Evolutionary conservation across 306 rosid species (phyloP), one percentile per base, ranked within the genome.

Genomic region (Hippophae tibetana): DNA sequence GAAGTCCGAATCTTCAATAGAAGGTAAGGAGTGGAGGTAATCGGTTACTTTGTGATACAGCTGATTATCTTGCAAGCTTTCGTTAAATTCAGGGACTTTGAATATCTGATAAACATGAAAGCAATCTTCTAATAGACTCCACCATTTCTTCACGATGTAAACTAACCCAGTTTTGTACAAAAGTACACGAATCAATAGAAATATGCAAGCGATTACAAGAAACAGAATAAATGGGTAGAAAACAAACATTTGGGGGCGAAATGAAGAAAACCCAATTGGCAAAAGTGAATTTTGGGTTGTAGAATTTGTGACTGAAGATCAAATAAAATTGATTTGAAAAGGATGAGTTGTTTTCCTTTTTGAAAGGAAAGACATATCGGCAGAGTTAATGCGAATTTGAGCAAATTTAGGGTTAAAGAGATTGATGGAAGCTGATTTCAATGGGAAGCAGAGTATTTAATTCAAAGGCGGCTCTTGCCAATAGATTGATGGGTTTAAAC

Each of bases 1-100:
- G 80, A 51, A 82, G 2, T 93, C 97, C 5, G 97, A 82, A 7
- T 93, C 94, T 61, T 93, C 95, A 0, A 93, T 60, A 0, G 95
- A 67, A 9, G 86, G 58, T 8, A 93, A 67, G 9, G 99, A 93
- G 61, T 83, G 84, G n/a, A 93, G 75, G 60, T 93, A 93, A 8
- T 80, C 80, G 4, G 78, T 66, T 13, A 93, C 82, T 51, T 69
- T 80, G 52, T 72, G 45, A 59, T 78, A 78, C 7, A 93, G 86
- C 8, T 67, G 86, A 64, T 93, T 93, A 47, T 69, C 72, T 3
- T 84, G 89, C 77, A 71, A 67, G 76, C 52, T 72, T 3, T 85
- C 82, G 64, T 84, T 70, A 60, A 78, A 66, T 68, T 88, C 88
- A 3, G 99, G 97, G 31, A 93, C 87, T 63, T 76, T 88, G 78